Base-by-base conservation (phyloP, 2,329 filamentous ascomycete genomes). In the Diplodia sapinea region DNA sequence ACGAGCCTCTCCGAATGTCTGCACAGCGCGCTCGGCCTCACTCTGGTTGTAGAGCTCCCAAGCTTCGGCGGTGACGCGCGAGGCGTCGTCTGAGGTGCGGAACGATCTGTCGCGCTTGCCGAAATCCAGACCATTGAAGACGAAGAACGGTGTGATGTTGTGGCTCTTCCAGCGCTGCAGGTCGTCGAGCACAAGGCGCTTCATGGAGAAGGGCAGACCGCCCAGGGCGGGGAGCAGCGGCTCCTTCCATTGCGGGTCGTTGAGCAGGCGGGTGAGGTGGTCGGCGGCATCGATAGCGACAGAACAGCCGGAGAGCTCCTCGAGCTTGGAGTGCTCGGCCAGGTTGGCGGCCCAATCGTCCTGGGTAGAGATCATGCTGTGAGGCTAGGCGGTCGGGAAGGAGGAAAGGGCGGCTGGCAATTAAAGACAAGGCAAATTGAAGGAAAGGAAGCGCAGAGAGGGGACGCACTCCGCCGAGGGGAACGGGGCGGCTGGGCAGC, bases 221-320 rank as follows among this genome's bases (percentile, higher is more conserved):
- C 94, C 95, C 57, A 98, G 87, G 26, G 95, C 95, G 66, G 93
- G 89, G 40, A 98, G 86, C 40, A 99, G 88, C 51, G 94, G 94
- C 79, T 99, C 95, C 75, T 92, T 90, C 55, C 87, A 89, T 33
- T 88, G 86, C 23, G 74, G 73, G 68, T 75, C 74, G 75, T 90
- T 88, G 74, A 97, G 88, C 71, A 96, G 87, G 69, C 89, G 88
- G 77, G 90, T 86, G 71, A 99, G 87, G 79, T 95, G 98, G 79
- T 96, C 91, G 65, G 91, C 90, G 67, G 94, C 95, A 82, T 97
- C 94, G 74, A 98, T 89, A 71, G 90, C 94, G 73, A 97, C 86
- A 65, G 89, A 86, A 69, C 88, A 88, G 76, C 89, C 90, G 75
- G 91, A 88, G 73, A 97, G 84, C 70, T 91, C 87, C 69, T 89